These are phyloP conservation scores for Melampsora allii-populina DNA, from an alignment of 1,284 basidiomycete species.

Conservation along the genomic window DNA sequence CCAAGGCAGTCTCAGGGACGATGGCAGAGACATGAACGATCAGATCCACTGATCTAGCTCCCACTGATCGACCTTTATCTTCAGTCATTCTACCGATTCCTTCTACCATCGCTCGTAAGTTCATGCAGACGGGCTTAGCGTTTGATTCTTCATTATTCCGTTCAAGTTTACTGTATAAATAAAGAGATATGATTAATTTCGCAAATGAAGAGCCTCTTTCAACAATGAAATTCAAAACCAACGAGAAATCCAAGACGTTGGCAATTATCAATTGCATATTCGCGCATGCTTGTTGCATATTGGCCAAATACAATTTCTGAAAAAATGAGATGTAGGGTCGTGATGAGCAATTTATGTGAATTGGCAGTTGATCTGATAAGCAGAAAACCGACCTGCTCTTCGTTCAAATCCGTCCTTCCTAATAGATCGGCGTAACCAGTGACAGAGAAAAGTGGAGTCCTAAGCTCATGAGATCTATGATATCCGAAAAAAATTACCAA, in stretches of 20 bases:
- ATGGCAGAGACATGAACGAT: constrained; percentile 45
- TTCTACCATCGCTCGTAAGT: constrained; percentile 25
- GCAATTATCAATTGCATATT: constrained; percentile 47
- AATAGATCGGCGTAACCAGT: constrained; percentile 46
- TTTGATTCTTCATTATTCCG: constrained; percentile 34
- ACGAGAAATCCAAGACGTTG: constrained; percentile 48
- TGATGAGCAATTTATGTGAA: not conserved
- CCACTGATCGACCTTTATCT: constrained; percentile 36
- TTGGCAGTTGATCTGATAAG: not conserved
- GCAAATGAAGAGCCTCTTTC: constrained; percentile 12
- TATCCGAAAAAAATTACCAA: not conserved
- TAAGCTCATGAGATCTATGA: constrained; percentile 39
- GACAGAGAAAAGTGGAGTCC: constrained; percentile 46
- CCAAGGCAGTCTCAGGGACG: constrained; percentile 44
- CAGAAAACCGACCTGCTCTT: constrained; percentile 42
- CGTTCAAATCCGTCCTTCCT: constrained; percentile 44
- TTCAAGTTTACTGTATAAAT: constrained; percentile 34
- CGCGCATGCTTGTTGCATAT: constrained; percentile 45
- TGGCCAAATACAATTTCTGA: constrained; percentile 44
- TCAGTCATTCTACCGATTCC: constrained; percentile 40
- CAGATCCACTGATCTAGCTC: constrained; percentile 44
- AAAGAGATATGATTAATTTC: constrained; percentile 35
- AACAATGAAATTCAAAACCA: constrained; percentile 28
- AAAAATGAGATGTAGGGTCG: not conserved
- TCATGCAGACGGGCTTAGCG: constrained; percentile 26